Conservation (phyloP, 352 stramenopile genomes). For the Globisporangium heterothallicum region DNA sequence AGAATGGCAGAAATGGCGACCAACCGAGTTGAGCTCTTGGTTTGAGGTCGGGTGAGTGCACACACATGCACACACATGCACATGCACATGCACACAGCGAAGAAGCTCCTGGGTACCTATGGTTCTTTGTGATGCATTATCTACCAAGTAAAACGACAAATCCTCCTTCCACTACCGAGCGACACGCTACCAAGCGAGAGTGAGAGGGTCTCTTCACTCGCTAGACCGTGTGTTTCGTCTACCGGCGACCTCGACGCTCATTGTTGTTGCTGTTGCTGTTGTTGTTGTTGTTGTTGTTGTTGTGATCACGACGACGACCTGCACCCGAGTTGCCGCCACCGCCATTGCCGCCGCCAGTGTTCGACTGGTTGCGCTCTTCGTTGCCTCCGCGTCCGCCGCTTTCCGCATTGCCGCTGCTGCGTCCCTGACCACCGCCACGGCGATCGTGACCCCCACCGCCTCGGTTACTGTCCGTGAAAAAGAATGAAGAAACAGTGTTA, state of each 20-base stretch:
- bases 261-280: conserved; percentile 37
- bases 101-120: too few relatives aligned
- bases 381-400: conserved; percentile 7
- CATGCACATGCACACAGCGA: too few relatives aligned
- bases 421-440: conserved; percentile 6
- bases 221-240: too few relatives aligned
- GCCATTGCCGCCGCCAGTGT: conserved; percentile 9
- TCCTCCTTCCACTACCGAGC: too few relatives aligned
- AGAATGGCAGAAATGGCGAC: too few relatives aligned
- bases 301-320: conserved; percentile 23
- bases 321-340: conserved; percentile 18
- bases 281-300: conserved; percentile 25
- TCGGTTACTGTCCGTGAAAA: not conserved
- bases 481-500: not conserved
- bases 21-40: too few relatives aligned
- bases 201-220: too few relatives aligned
- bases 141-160: too few relatives aligned
- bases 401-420: conserved; percentile 6
- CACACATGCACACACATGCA: too few relatives aligned
- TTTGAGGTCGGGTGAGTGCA: too few relatives aligned
- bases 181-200: too few relatives aligned
- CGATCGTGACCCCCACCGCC: conserved; percentile 2
- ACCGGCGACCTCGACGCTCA: conserved; percentile 31
- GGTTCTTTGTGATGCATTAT: too few relatives aligned
- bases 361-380: conserved; percentile 5